Evolutionary conservation across 2,329 filamentous ascomycete genomes (phyloP), one percentile per base, ranked within the genome.

Genomic region (Thielaviopsis cerberus): DNA sequence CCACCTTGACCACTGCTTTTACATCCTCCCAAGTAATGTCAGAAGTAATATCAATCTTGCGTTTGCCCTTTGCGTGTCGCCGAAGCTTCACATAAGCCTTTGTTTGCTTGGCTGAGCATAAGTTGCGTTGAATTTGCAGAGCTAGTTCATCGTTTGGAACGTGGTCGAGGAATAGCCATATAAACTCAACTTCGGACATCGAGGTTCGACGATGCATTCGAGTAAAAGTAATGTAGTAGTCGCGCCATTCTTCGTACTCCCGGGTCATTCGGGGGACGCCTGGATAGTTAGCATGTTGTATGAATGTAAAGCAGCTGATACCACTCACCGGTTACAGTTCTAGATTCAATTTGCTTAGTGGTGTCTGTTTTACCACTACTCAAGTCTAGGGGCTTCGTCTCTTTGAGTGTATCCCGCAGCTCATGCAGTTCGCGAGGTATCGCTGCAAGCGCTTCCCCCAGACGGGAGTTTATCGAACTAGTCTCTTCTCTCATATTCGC

Each of bases 151-250:
- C 51, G 54, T 58, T 57, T 11, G 59, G 57, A 17, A 61, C 54
- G 23, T 61, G 57, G 24, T 61, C 59, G 4, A 61, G 41, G 20
- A 61, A 61, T n/a, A 61, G 26, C 59, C 59, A 59, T 26, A 61
- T 57, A 6, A 61, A 59, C 7, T 61, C 57, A 22, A 52, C 25
- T 5, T 61, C 59, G 17, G 57, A 25, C 45, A 61, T 30, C 4
- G 59, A 59, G 15, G 59, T 61, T 25, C 37, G 24, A 10, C 57
- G 59, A 20, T 61, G 25, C 57, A 57, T 61, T 23, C 54, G 53
- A 4, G 50, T 37, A 48, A 61, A 59, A 24, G 34, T 58, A 22
- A 54, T 50, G 22, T 61, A 61, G 26, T 59, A 61, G 17, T 57
- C 57, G 5, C 54, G 51, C 59, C 59, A 61, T 55, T 61, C 57